Percentiles rank a stretch among this genome's conserved stretches.
These are phyloP conservation scores for Acorus gramineus DNA, from an alignment of 106 monocot genomes.

Conservation along the genomic window DNA sequence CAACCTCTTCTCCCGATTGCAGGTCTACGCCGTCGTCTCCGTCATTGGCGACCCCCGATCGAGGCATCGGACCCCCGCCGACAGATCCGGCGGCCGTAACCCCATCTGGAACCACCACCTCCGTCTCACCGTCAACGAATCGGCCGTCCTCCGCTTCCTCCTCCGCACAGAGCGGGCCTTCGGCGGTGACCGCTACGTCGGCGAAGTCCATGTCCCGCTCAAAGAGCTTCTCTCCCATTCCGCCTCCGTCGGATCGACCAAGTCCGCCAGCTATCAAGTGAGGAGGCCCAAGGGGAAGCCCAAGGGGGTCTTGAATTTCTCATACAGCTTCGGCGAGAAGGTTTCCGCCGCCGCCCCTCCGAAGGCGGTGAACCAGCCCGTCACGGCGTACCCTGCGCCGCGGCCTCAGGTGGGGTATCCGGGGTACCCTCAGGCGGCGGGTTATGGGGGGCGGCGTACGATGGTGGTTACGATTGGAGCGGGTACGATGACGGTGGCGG, in stretches of 20 bases:
- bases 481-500: slow-evolving; percentile 13
- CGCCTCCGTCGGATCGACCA: neutral
- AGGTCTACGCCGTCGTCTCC: slow-evolving; percentile 48
- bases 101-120: slow-evolving; percentile 38
- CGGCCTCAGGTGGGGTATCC: too few species aligned
- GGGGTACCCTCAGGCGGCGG: neutral
- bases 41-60: slow-evolving; percentile 23
- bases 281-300: slow-evolving; percentile 42
- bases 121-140: slow-evolving; percentile 30
- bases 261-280: slow-evolving; percentile 57
- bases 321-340: slow-evolving; percentile 31
- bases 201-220: slow-evolving; percentile 52
- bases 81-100: slow-evolving; percentile 31
- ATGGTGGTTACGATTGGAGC: slow-evolving; percentile 20
- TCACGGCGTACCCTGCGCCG: slow-evolving; percentile 13
- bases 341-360: neutral
- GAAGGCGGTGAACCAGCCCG: slow-evolving; percentile 2
- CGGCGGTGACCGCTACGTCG: slow-evolving; percentile 58
- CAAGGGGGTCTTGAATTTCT: slow-evolving; percentile 57
- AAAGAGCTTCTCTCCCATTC: slow-evolving; percentile 23
- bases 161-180: slow-evolving; percentile 41
- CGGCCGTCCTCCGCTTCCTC: slow-evolving; percentile 13
- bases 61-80: slow-evolving; percentile 31
- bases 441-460: slow-evolving; percentile 8
- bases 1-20: slow-evolving; percentile 44